Evolutionary conservation across 345 rosid species (phyloP), one percentile per base, ranked within the genome.

Genomic region (Populus pruinosa): DNA sequence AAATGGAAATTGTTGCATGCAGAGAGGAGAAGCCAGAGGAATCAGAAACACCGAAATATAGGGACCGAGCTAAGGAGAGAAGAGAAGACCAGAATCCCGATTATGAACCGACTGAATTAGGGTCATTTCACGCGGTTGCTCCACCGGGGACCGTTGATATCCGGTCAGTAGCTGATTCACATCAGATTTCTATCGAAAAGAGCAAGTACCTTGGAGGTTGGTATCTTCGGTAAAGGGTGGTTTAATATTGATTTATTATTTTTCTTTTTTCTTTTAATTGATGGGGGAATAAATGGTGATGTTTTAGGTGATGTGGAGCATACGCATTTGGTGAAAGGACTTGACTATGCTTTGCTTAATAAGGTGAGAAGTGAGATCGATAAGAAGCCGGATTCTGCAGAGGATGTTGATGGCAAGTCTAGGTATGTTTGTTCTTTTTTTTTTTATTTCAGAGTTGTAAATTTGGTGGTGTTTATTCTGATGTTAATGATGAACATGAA

Each of bases 121-220:
- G 93, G 35, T 90, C 98, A 9, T 95, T 95, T 74, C 99, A 95
- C 53, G 96, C 99, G 9, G 98, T 95, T 70, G 99, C 99, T 84
- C 98, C 99, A 67, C 99, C 99, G 2, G 97, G 98, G 35, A 86
- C 81, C 11, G 89, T 93, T 41, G 98, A 95, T 78, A 75, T 93
- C 65, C 89, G 81, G 75, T 85, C 89, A 47, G 50, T 14, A 47
- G 91, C 97, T 36, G 99, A 93, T 61, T 97, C 92, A 23, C 82
- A 92, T 5, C 92, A 93, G 91, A 71, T 95, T 73, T 92, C 97
- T 36, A 95, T 95, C 5, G 99, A 95, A 88, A 92, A 93, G 90
- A 93, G 98, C 93, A 95, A 95, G 92, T 95, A 91, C 83, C 99
- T 95, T 64, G 99, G 99, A 95, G 98, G 98, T 93, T 71, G 4